Evolutionary conservation across 179 eudicot genomes (phyloP), one percentile per base, ranked within the genome.

Genomic region (Dionaea muscipula): DNA sequence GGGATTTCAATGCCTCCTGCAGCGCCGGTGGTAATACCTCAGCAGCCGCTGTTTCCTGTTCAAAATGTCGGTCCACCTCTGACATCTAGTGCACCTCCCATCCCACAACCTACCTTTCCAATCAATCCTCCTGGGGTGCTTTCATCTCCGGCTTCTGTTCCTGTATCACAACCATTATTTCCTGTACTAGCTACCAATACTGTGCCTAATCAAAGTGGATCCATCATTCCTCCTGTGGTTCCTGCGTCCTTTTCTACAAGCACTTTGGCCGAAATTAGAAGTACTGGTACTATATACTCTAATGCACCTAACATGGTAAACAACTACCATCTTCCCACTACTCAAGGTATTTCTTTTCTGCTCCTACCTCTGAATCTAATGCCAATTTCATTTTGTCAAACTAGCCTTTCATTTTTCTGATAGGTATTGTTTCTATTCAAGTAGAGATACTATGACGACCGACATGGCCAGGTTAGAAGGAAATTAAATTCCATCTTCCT

Each of bases 31-130:
- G 86, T 76, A 53, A 47, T 78, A 47, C 76, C 83, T 26, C 94
- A 76, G 50, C 94, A 84, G 70, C 97, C 97, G 36, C 70, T 87
- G 53, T 91, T 91, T 61, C 98, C 98, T 48, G 81, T 91, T 28
- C 97, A 86, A 62, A 70, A 63, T 61, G 59, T 73, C 28, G 63
- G 71, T 57, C 77, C 85, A 47, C 76, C 77, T 51, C 47, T 76
- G 59, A 68, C 76, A 59, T 50, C 87, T 15, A 26, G 73, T 36
- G 60, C 51, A 19, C 63, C 86, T 38, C 77, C 87, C 25, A 70
- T 64, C 53, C 53, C 78, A 45, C 93, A 75, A 59, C 72, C 86
- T n/a, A 61, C 90, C 27, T 63, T 75, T 56, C 72, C 77, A 26
- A 47, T 70, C 20, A 65, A 66, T 43, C 75, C 74, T 43, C 82